Evolutionary conservation across 2,329 filamentous ascomycete genomes (phyloP).

Genomic region (Chaetothyriales sp.): DNA sequence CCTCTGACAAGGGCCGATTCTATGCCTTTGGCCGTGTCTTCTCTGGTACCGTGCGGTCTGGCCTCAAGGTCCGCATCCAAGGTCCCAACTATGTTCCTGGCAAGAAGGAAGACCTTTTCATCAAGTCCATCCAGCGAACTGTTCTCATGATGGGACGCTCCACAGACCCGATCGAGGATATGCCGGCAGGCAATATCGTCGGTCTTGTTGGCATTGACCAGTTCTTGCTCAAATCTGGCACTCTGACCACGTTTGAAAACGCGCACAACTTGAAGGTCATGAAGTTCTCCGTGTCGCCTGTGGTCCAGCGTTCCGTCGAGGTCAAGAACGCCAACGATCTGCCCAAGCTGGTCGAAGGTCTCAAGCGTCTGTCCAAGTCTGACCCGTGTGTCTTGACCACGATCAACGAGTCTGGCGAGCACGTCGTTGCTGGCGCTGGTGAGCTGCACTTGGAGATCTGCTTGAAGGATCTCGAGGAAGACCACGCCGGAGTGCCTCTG

Average conservation of each 20-base stretch:
- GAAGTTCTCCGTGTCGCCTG: conserved; percentile 99
- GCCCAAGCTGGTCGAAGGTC: conserved; percentile 98
- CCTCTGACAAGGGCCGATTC: conserved; percentile 99
- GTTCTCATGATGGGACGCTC: conserved; percentile 99
- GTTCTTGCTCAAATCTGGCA: conserved; percentile 99
- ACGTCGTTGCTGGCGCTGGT: conserved; percentile 97
- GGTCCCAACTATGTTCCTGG: conserved; percentile 96
- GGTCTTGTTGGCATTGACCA: conserved; percentile 99
- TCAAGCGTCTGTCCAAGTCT: conserved; percentile 99
- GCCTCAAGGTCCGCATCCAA: conserved; percentile 99
- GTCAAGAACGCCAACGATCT: conserved; percentile 99
- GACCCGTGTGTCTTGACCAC: conserved; percentile 92
- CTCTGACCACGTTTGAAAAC: conserved; percentile 89
- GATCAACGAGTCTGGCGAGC: conserved; percentile 88
- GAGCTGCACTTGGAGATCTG: conserved; percentile 99
- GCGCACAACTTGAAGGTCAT: conserved; percentile 99
- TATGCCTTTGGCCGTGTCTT: conserved; percentile 99
- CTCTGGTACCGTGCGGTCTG: conserved; percentile 91
- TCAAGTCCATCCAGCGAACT: conserved; percentile 99
- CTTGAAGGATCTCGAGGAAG: conserved; percentile 98
- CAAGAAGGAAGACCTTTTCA: conserved; percentile 97
- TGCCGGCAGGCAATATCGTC: conserved; percentile 98
- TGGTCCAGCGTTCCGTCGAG: conserved; percentile 96
- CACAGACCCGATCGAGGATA: conserved; percentile 97
- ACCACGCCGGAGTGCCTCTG: conserved; percentile 97